phyloP scores from a whole-genome alignment of 2,329 filamentous ascomycete genomes.

The Apiospora kogelbergensis region DNA sequence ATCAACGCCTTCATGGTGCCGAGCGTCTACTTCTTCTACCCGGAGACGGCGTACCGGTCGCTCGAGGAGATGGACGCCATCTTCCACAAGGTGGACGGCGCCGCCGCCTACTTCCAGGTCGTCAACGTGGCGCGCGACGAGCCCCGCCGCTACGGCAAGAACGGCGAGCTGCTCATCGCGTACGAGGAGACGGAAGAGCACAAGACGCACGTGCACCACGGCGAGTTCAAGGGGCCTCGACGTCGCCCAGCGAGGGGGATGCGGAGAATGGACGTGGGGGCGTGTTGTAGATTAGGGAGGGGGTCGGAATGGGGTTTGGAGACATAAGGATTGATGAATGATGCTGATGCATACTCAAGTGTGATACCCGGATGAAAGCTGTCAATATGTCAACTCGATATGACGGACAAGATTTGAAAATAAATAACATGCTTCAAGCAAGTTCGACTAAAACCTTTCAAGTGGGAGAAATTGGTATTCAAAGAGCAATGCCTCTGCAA shows the following conservation, averaged over 20 bases:
- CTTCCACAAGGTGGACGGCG: slow-evolving; percentile 56
- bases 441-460: too few relatives aligned
- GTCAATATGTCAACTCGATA: too few relatives aligned
- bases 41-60: slow-evolving; percentile 62
- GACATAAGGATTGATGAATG: neutral
- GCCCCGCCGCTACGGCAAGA: slow-evolving; percentile 57
- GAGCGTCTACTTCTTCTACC: slow-evolving; percentile 61
- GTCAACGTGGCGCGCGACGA: slow-evolving; percentile 45
- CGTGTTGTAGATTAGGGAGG: neutral
- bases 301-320: neutral
- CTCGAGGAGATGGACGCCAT: slow-evolving; percentile 68
- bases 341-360: too few relatives aligned
- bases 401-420: too few relatives aligned
- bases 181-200: slow-evolving; percentile 43
- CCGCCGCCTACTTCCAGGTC: slow-evolving; percentile 38
- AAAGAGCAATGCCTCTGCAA: too few relatives aligned
- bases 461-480: too few relatives aligned
- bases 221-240: neutral
- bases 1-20: slow-evolving; percentile 63
- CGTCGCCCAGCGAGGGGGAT: neutral
- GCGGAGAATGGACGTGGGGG: slow-evolving; percentile 5
- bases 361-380: too few relatives aligned
- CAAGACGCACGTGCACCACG: slow-evolving; percentile 22
- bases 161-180: slow-evolving; percentile 55
- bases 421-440: too few relatives aligned